Base-by-base conservation (phyloP, 2,329 filamentous ascomycete species). In the Alternaria sp. region DNA sequence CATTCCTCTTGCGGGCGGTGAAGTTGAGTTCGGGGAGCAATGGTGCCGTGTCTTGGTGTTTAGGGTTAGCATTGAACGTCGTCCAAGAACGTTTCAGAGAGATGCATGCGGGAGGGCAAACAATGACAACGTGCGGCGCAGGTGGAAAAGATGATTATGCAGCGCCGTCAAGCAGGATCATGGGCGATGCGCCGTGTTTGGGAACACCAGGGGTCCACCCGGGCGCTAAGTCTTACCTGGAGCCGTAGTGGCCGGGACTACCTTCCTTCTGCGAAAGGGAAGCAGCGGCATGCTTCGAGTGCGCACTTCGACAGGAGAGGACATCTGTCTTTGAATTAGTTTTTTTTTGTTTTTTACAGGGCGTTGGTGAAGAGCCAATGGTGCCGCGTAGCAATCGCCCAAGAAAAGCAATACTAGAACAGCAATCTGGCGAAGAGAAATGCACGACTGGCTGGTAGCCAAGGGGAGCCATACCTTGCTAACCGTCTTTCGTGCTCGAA, bases 101-200 rank as follows among this genome's bases (percentile, higher is more conserved):
- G 41, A 45, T 23, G 33, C 28, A 45, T 34, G 46, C 26, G 51
- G 41, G 54, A 36, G 23, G 26, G 54, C 56, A 60, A 57, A 41
- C 56, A 59, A 62, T 51, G 42, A 42, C 44, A 44, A 50, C 58
- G 51, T 51, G 55, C 39, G 29, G 58, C 52, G 53, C 31, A 42
- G 34, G 54, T 53, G 51, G 40, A 56, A 46, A 56, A 23, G 58
- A 63, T 63, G 65, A 66, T 65, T 68, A 70, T 69, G 62, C 64
- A 51, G 49, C 45, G 46, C 44, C 29, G 45, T 46, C 56, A 36
- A 48, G 37, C 42, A 63, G 58, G 51, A 48, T 54, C 50, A 58
- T 54, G 60, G 61, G 41, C 58, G 61, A 62, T 68, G 65, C 61
- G 60, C 61, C 49, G 56, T 70, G 65, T 70, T 70, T 65, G 61